Conservation (phyloP, 1,139 yeast genomes). For the Yamadazyma taylorii region DNA sequence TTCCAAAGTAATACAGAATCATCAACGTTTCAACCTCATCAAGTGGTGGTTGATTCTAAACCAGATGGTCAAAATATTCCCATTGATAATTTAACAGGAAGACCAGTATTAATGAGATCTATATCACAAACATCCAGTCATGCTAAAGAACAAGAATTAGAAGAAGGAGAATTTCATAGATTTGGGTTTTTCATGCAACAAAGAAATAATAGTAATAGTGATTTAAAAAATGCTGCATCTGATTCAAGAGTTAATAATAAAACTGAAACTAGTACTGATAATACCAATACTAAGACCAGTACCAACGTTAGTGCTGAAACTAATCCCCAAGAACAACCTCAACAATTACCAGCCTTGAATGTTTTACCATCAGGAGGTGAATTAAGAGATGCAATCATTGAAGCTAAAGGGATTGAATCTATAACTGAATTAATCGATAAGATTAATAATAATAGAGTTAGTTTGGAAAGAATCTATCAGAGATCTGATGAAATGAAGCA, state of each 20-base stretch:
- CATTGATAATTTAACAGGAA: constrained; percentile 67
- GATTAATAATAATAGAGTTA: constrained; percentile 54
- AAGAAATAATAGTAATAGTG: constrained; percentile 27
- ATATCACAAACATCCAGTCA: constrained; percentile 65
- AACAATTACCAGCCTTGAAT: constrained; percentile 34
- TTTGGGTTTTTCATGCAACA: constrained; percentile 77
- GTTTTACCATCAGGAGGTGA: constrained; percentile 73
- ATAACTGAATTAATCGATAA: constrained; percentile 69
- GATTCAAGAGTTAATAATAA: too few relatives aligned
- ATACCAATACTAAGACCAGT: too few relatives aligned
- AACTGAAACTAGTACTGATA: too few relatives aligned
- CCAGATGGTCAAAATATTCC: constrained; percentile 56
- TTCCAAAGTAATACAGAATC: constrained; percentile 24
- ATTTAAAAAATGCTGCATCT: constrained; percentile 5
- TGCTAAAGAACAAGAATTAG: constrained; percentile 78
- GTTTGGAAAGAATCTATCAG: constrained; percentile 55
- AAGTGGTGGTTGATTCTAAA: constrained; percentile 61
- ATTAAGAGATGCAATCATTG: constrained; percentile 71
- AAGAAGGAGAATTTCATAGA: constrained; percentile 89
- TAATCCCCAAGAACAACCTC: constrained; percentile 12
- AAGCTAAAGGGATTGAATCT: constrained; percentile 74
- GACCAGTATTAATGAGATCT: constrained; percentile 65
- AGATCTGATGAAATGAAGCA: constrained; percentile 15
- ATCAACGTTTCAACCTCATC: constrained; percentile 56
- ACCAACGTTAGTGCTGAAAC: too few relatives aligned